A percentile compares a stretch with the other conserved stretches of the same genome.
Conservation (phyloP, 371 early-diverging fungal genomes). For the Mucor velutinosus region DNA sequence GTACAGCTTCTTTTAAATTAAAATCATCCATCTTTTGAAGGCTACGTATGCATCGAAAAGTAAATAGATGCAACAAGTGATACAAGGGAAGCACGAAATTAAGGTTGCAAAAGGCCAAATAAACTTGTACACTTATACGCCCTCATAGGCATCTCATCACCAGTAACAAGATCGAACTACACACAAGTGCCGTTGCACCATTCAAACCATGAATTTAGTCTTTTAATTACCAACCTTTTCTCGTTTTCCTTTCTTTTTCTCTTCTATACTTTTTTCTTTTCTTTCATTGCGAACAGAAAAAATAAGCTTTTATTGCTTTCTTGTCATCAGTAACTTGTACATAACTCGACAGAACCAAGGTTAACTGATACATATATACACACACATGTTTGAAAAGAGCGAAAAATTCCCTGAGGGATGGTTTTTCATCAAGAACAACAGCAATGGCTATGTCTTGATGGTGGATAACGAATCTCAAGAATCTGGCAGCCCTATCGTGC, state of each 20-base stretch:
- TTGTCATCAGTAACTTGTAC: not conserved
- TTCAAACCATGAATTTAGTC: not conserved
- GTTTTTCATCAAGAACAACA: slow-evolving; percentile 64
- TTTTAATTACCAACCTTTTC: not conserved
- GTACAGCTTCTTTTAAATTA: not conserved
- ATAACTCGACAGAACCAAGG: not conserved
- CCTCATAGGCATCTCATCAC: slow-evolving; percentile 7
- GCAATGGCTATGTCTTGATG: slow-evolving; percentile 55
- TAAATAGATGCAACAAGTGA: slow-evolving; percentile 2
- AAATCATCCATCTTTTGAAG: not conserved
- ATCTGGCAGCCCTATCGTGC: slow-evolving; percentile 35
- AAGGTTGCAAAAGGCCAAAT: not conserved
- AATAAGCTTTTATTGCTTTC: not conserved
- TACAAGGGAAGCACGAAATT: slow-evolving; percentile 9
- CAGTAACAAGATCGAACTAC: slow-evolving; percentile 3
- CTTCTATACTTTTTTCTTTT: slow-evolving; percentile 11
- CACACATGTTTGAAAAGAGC: slow-evolving; percentile 29
- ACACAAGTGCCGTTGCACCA: not conserved
- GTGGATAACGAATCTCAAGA: slow-evolving; percentile 36
- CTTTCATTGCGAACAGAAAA: not conserved
- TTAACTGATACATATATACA: not conserved
- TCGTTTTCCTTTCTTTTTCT: slow-evolving; percentile 1
- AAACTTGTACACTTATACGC: not conserved
- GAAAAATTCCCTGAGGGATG: slow-evolving; percentile 53
- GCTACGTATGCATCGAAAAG: slow-evolving; percentile 4